These are phyloP conservation scores for Clavariopsis aquatica DNA, from an alignment of 495 filamentous ascomycete species.

Conservation along the genomic window DNA sequence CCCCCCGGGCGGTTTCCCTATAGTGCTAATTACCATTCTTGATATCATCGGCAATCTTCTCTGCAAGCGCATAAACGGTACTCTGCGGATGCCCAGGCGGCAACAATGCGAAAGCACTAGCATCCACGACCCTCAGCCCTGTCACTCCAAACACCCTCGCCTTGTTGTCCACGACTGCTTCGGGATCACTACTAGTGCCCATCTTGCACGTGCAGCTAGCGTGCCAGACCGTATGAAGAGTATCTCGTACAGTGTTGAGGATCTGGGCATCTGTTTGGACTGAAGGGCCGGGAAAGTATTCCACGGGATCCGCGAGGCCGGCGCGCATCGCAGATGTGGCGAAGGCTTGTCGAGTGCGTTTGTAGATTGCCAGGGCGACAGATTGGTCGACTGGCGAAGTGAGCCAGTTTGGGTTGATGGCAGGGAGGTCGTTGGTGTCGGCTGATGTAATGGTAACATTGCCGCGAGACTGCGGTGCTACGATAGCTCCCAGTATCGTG, in stretches of 20 bases:
- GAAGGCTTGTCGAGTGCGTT: neutral
- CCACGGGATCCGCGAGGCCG: too few relatives aligned
- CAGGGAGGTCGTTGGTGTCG: neutral
- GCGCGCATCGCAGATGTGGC: neutral
- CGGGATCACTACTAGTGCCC: constrained; percentile 50
- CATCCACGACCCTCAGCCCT: constrained; percentile 60
- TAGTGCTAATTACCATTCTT: too few relatives aligned
- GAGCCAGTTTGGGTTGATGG: neutral
- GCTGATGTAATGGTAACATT: neutral
- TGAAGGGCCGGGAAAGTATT: neutral
- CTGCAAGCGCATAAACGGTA: neutral
- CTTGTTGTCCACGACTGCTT: constrained; percentile 56
- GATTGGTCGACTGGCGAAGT: neutral
- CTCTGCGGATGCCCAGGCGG: constrained; percentile 47
- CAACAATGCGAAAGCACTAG: constrained; percentile 52
- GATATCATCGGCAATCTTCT: constrained; percentile 32
- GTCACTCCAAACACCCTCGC: constrained; percentile 54
- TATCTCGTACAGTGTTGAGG: neutral
- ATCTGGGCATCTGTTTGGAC: neutral
- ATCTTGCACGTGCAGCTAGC: constrained; percentile 38
- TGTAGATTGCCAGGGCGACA: neutral
- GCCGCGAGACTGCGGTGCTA: neutral
- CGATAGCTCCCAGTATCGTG: neutral
- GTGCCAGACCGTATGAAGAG: neutral
- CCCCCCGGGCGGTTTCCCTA: too few relatives aligned